A percentile compares a stretch with the other conserved stretches of the same genome.
phyloP scores from a whole-genome alignment of 164 flowering plant genomes.

The Paratinospora sagittata region DNA sequence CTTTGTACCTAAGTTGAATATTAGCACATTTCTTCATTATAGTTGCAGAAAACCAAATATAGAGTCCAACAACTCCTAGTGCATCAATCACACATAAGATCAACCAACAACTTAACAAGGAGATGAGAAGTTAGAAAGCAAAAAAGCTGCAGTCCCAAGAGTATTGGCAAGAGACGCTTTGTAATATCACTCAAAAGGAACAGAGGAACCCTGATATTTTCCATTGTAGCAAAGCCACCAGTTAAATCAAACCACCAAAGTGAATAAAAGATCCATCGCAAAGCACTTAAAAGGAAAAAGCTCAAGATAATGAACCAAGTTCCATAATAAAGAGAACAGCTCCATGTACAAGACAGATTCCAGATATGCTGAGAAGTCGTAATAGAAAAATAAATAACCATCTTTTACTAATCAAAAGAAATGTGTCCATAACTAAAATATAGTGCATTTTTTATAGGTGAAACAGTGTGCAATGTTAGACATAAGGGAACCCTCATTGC shows the following conservation, averaged over 20 bases:
- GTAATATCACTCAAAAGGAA: background rate
- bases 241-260: background rate
- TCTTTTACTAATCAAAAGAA: background rate
- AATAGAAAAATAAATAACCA: background rate
- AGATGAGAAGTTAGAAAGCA: background rate
- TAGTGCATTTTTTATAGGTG: background rate
- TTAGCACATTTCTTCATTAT: background rate
- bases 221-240: background rate
- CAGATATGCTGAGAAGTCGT: background rate
- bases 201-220: too few species aligned
- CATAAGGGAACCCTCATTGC: background rate
- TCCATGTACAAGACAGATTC: background rate
- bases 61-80: background rate
- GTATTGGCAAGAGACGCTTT: background rate
- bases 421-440: background rate
- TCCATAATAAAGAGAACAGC: background rate
- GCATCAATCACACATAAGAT: background rate
- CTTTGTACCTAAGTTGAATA: background rate
- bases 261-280: background rate
- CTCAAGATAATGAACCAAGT: background rate
- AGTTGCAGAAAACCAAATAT: background rate
- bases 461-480: background rate
- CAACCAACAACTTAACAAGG: background rate
- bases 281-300: background rate
- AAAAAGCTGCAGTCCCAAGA: background rate